Base-by-base conservation (phyloP, 345 rosid species). In the Dipteronia sinensis region DNA sequence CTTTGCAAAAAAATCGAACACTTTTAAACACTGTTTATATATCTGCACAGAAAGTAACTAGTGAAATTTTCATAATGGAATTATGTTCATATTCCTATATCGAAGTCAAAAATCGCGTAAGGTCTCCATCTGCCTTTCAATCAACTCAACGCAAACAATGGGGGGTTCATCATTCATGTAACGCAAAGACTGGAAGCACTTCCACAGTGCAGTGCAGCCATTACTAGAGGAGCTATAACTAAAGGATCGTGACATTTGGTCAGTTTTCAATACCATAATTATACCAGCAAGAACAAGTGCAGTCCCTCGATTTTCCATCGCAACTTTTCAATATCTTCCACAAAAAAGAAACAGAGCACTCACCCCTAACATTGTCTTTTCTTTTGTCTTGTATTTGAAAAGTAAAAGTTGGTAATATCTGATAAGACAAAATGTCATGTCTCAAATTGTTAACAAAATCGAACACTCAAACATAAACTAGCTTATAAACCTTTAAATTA, bases 111-210 rank as follows among this genome's bases (percentile, higher is more conserved):
- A 44, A 16, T 46, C 55, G 42, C 23, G 38, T 5, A 25, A 73
- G 22, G 55, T 16, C 67, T 59, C 67, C 1, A 27, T 27, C 27
- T 62, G 56, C 59, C 67, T 44, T 0, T 61, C 23, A 0, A 25
- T 49, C 77, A 47, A 75, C 71, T 58, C 6, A 29, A 8, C 6
- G 2, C 5, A 75, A 47, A 7, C 47, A 65, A 65, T 51, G 29
- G 49, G 49, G 23, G 47, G 16, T n/a, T 74, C 27, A 27, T 27
- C 27, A 27, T 27, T 27, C 76, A 20, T 34, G 17, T 0, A 31
- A 65, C 25, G 49, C 51, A 11, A n/a, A 12, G 51, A 20, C 72
- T 65, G 65, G 65, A 51, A n/a, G 78, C 78, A 75, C 71, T 29
- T 7, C 9, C 0, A 44, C 10, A 10, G 47, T 75, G 64, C 51